A percentile compares a stretch with the other conserved stretches of the same genome.
phyloP scores from a whole-genome alignment of 169 alveolate genomes.

The Theileria parva region DNA sequence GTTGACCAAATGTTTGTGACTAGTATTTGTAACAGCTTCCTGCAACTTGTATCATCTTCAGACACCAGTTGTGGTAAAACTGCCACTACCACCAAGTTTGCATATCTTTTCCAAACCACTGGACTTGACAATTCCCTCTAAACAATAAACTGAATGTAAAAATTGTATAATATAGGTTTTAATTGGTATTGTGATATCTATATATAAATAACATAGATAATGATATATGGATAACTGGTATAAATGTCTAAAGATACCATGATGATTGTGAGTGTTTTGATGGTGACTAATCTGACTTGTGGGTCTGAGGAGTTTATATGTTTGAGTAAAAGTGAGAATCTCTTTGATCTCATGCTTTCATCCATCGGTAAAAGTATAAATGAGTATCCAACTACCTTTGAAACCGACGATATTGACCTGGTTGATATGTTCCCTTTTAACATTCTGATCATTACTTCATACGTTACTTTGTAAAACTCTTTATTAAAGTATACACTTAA shows the following conservation, averaged over 20 bases:
- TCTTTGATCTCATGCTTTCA: slow-evolving; percentile 37
- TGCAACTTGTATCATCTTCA: slow-evolving; percentile 45
- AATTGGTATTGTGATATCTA: no score
- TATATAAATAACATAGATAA: neutral
- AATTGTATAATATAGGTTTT: neutral
- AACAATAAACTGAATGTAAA: slow-evolving; percentile 14
- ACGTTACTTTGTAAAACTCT: slow-evolving; percentile 32
- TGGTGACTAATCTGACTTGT: slow-evolving; percentile 20
- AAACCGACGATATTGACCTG: slow-evolving; percentile 17
- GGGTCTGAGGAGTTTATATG: slow-evolving; percentile 41
- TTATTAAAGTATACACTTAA: slow-evolving; percentile 5
- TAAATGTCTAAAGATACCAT: neutral
- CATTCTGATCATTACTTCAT: slow-evolving; percentile 44
- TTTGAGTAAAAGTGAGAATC: slow-evolving; percentile 48
- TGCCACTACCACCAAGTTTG: slow-evolving; percentile 44
- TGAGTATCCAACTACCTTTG: slow-evolving; percentile 27
- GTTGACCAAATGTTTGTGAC: slow-evolving; percentile 37
- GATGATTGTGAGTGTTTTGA: slow-evolving; percentile 11
- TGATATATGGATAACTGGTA: no score
- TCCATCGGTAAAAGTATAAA: slow-evolving; percentile 46
- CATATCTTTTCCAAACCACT: slow-evolving; percentile 51
- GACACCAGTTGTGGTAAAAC: slow-evolving; percentile 21
- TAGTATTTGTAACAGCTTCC: slow-evolving; percentile 29
- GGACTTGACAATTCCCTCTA: slow-evolving; percentile 30
- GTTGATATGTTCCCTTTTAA: slow-evolving; percentile 44